These are phyloP conservation scores for Entelexis sorbosivorans DNA, from an alignment of 1,139 yeast species.

Conservation along the genomic window DNA sequence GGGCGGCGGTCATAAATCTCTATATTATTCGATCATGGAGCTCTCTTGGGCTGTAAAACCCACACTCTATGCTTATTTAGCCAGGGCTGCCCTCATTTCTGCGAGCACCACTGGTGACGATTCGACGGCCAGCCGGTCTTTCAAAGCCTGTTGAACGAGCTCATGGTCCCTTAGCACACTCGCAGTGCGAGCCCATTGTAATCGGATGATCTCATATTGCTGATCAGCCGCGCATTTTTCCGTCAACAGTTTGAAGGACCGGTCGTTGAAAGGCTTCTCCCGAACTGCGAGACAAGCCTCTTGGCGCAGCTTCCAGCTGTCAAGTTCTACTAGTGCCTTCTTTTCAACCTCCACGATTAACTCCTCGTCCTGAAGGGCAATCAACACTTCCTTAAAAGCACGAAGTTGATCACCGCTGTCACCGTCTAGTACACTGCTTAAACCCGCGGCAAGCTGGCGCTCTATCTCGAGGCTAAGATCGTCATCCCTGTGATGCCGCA, in stretches of 20 bases:
- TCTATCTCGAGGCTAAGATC: conserved; percentile 29
- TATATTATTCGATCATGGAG: background rate
- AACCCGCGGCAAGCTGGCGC: conserved; percentile 30
- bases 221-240: conserved; percentile 35
- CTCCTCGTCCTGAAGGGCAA: conserved; percentile 13
- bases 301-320: conserved; percentile 31
- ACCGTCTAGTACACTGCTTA: conserved; percentile 22
- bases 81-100: background rate
- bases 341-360: conserved; percentile 27
- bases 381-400: conserved; percentile 18
- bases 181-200: conserved; percentile 39
- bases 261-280: conserved; percentile 17
- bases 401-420: conserved; percentile 21
- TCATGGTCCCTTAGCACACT: conserved; percentile 23
- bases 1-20: background rate
- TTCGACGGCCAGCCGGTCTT: background rate
- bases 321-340: conserved; percentile 23
- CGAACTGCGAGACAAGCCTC: conserved; percentile 23
- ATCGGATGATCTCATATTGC: conserved; percentile 53
- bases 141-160: background rate
- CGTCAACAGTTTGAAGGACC: conserved; percentile 29
- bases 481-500: conserved; percentile 8
- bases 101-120: conserved; percentile 7
- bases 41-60: no score
- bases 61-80: no score